Evolutionary conservation across 169 alveolate species (phyloP), one percentile per base, ranked within the genome.

Genomic region (Plasmodium relictum): DNA sequence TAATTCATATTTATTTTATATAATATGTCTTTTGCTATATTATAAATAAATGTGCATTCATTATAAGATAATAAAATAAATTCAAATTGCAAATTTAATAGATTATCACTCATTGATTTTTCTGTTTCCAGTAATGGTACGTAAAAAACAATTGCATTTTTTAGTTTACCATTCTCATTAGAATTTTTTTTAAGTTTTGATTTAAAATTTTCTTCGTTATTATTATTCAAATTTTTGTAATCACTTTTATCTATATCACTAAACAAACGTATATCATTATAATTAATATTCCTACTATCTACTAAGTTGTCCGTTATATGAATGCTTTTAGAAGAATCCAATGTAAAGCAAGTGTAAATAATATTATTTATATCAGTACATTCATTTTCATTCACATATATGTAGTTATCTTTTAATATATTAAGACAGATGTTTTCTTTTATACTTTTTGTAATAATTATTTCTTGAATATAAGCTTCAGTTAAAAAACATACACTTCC

Each of bases 121-220:
- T 83, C 91, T 12, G 83, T 83, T 5, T 83, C 91, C 48, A 83
- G 26, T 61, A 83, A 20, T 44, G 91, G 91, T 2, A 83, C 85
- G 66, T 83, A 83, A 54, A 83, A 83, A 45, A 69, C 80, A 26
- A 83, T 45, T 3, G 91, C 91, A 41, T 68, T 83, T 68, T 83
- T 83, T 31, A 68, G 20, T 41, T 83, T 66, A 10, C 44, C 31
- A 52, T 62, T 58, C 2, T 83, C 89, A 78, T 14, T 44, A 20
- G 14, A 18, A n/a, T 7, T 45, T 26, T 78, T 78, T 12, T 31
- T 63, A 50, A 63, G 26, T 50, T 63, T 50, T 3, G 7, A 12
- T 37, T 65, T 66, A 8, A 61, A 37, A 56, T 9, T 63, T 9
- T 63, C 76, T 61, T 74, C 88, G 18, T 37, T 42, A 41, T 61